phyloP scores from a whole-genome alignment of 768 basidiomycete species.

The Tylopilus vinaceipallidus region DNA sequence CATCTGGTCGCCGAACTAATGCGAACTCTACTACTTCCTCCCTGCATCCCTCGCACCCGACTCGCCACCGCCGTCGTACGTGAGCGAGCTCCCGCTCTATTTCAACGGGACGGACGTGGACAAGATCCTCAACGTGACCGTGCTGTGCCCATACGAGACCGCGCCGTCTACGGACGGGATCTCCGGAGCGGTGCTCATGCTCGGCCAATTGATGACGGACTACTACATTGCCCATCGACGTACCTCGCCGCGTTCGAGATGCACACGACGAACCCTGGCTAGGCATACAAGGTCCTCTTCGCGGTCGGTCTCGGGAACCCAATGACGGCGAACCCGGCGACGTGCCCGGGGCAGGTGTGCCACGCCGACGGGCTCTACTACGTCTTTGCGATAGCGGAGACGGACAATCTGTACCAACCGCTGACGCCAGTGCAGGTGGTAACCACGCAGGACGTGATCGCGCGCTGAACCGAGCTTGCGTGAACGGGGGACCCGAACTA shows the following conservation, averaged over 20 bases:
- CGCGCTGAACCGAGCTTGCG: conserved; percentile 5
- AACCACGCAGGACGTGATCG: background rate
- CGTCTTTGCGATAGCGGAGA: conserved; percentile 13
- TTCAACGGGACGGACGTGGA: conserved; percentile 3
- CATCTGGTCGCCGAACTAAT: conserved; percentile 10
- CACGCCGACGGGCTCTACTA: conserved; percentile 12
- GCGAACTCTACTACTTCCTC: conserved; percentile 13
- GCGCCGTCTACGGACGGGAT: background rate
- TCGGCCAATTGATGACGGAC: conserved; percentile 7
- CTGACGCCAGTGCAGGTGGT: background rate
- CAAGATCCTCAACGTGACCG: conserved; percentile 1
- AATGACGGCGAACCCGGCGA: conserved; percentile 2
- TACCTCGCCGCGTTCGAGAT: conserved; percentile 9
- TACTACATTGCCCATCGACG: conserved; percentile 2
- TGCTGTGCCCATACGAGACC: conserved; percentile 11
- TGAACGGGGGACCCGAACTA: conserved; percentile 13
- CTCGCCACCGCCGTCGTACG: conserved; percentile 4
- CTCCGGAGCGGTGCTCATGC: conserved; percentile 7
- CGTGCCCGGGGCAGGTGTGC: conserved; percentile 11
- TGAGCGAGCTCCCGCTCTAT: background rate
- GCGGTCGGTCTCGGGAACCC: background rate
- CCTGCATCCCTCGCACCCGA: conserved; percentile 7
- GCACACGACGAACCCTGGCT: conserved; percentile 14
- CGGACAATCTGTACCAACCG: conserved; percentile 11
- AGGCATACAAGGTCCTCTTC: conserved; percentile 10